Conservation (phyloP, 768 basidiomycete species). For the Paxillus involutus region DNA sequence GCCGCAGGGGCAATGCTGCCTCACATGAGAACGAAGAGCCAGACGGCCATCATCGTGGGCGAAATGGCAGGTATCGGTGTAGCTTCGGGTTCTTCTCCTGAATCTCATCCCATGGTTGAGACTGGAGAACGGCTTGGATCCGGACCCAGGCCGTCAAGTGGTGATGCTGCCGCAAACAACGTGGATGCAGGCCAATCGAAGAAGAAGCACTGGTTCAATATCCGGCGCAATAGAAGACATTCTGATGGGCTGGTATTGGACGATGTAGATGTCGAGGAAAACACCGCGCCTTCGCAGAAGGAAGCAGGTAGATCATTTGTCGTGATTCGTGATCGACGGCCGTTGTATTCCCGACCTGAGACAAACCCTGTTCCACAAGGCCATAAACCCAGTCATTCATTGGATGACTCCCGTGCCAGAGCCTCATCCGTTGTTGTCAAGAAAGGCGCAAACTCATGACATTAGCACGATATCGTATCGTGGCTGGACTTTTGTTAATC, state of each 20-base stretch:
- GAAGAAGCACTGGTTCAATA: conserved; percentile 72
- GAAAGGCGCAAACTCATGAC: conserved; percentile 28
- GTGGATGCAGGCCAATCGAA: conserved; percentile 48
- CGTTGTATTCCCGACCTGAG: conserved; percentile 34
- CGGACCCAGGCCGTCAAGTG: conserved; percentile 11
- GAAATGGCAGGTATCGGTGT: conserved; percentile 33
- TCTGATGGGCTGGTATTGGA: conserved; percentile 50
- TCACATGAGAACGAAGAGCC: conserved; percentile 75
- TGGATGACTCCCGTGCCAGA: conserved; percentile 27
- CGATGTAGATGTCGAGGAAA: conserved; percentile 18
- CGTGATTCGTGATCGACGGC: conserved; percentile 59
- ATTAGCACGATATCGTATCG: not conserved
- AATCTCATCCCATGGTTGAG: conserved; percentile 22
- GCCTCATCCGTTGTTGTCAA: conserved; percentile 28
- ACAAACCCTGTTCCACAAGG: conserved; percentile 8
- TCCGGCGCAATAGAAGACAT: conserved; percentile 57
- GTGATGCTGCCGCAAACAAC: conserved; percentile 30
- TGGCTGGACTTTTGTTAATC: conserved; percentile 11
- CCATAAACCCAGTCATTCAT: conserved; percentile 27
- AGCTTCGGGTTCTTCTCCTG: conserved; percentile 14
- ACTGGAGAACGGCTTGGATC: conserved; percentile 4
- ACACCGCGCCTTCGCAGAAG: conserved; percentile 32
- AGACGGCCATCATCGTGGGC: conserved; percentile 82
- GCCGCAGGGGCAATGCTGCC: conserved; percentile 70
- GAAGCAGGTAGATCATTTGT: conserved; percentile 61